Evolutionary conservation across 345 rosid species (phyloP), one percentile per base, ranked within the genome.

Genomic region (Turritis glabra): DNA sequence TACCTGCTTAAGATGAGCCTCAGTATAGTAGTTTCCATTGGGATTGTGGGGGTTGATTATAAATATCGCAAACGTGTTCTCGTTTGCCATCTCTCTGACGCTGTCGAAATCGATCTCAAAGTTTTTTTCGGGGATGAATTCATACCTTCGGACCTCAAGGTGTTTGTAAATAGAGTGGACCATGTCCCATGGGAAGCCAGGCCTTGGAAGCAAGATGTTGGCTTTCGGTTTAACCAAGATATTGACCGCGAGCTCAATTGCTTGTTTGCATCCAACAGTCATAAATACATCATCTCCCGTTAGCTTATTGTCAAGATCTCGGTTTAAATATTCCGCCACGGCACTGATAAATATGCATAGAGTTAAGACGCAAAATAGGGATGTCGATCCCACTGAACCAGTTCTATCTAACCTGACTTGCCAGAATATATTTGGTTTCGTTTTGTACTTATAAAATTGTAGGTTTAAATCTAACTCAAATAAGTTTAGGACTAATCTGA

Each of bases 61-160:
- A 59, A 83, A 87, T 48, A 85, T 82, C 0, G 86, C 89, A 35
- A 67, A 74, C 3, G 89, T 88, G 23, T 85, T 88, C 13, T 80
- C 82, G 33, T 86, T 88, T 13, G 79, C 81, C 18, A 74, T 51
- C 7, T 66, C 72, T 69, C 80, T 76, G 12, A 86, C 77, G 22
- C 76, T 78, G 3, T 79, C 80, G 19, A 88, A 74, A 57, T 85
- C 82, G 35, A 85, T 86, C 67, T 82, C 90, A 81, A 83, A 86
- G 12, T 86, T 64, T 26, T 50, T 77, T 8, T 81, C 78, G 0
- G 86, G 89, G 40, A 83, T 64, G 57, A 82, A 84, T 22, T 86
- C 85, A 18, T 80, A 83, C 37, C 67, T 57, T 27, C 87, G 87
- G 32, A 78, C 67, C 73, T 86, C 82, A 7, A 84, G 72, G 0